Conservation (phyloP, 2,329 filamentous ascomycete genomes). For the Fusarium torreyae region DNA sequence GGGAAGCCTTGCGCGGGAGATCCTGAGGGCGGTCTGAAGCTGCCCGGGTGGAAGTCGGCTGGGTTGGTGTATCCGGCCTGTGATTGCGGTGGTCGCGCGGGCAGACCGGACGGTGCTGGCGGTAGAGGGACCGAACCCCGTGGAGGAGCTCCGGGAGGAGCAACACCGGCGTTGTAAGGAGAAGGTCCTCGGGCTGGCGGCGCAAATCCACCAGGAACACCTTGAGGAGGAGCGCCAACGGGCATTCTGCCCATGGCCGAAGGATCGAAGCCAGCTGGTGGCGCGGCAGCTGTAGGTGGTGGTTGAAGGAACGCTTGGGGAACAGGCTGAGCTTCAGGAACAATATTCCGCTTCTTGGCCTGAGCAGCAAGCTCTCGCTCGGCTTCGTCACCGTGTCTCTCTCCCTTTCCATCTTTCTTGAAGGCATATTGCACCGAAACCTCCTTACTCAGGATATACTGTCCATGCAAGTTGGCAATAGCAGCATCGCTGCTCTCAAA, state of each 20-base stretch:
- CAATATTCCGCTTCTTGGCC: constrained; percentile 94
- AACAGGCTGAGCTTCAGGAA: constrained; percentile 82
- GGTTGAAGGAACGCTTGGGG: constrained; percentile 77
- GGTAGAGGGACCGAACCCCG: constrained; percentile 59
- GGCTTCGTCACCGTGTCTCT: constrained; percentile 93
- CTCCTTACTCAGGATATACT: constrained; percentile 97
- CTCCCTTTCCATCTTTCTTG: constrained; percentile 99
- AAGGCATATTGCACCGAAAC: constrained; percentile 98
- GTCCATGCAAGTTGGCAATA: constrained; percentile 92
- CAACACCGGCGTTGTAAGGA: constrained; percentile 52
- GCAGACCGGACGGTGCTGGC: constrained; percentile 65
- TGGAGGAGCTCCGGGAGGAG: constrained; percentile 48
- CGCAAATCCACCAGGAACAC: constrained; percentile 58
- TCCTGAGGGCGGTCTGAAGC: constrained; percentile 58
- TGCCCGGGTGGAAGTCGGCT: constrained; percentile 64
- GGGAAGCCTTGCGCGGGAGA: constrained; percentile 58
- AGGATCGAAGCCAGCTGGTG: constrained; percentile 56
- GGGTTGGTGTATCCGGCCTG: constrained; percentile 63
- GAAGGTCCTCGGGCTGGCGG: constrained; percentile 55
- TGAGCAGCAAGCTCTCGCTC: constrained; percentile 93
- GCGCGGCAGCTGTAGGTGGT: constrained; percentile 46
- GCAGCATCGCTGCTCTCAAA: constrained; percentile 96
- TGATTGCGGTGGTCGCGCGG: constrained; percentile 64
- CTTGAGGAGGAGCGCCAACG: constrained; percentile 52
- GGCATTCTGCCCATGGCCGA: constrained; percentile 52